Evolutionary conservation across 495 filamentous ascomycete species (phyloP).

Genomic region (Halenospora varia): DNA sequence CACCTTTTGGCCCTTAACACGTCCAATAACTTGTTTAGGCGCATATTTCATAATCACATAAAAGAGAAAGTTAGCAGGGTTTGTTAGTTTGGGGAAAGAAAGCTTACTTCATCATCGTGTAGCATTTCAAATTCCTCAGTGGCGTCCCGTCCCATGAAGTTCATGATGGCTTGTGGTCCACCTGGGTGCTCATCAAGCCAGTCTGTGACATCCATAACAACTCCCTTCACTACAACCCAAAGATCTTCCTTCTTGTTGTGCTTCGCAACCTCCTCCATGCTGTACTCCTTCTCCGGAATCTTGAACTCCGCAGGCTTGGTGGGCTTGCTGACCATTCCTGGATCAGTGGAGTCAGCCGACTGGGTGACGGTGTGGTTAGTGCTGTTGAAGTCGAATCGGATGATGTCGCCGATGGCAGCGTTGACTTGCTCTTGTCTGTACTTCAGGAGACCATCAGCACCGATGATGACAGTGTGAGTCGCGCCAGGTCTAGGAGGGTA

Average conservation of each 20-base stretch:
- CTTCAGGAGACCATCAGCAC: conserved; percentile 18
- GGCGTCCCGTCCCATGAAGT: conserved; percentile 96
- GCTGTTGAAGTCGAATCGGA: conserved; percentile 29
- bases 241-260: conserved; percentile 98
- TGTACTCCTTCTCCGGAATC: conserved; percentile 88
- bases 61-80: too few species aligned
- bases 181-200: conserved; percentile 99
- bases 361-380: conserved; percentile 32
- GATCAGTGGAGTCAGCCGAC: conserved; percentile 28
- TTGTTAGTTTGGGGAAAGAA: too few species aligned
- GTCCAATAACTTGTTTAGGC: conserved; percentile 84
- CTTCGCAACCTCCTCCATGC: conserved; percentile 91
- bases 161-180: conserved; percentile 92
- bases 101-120: conserved; percentile 93
- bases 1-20: conserved; percentile 85
- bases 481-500: not conserved
- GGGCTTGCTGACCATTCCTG: conserved; percentile 21
- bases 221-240: conserved; percentile 98
- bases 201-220: conserved; percentile 90
- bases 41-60: too few species aligned
- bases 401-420: conserved; percentile 28
- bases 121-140: conserved; percentile 99
- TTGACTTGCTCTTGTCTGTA: conserved; percentile 24
- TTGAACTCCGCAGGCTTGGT: conserved; percentile 51
- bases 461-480: conserved; percentile 27